Conservation (phyloP, 306 rosid genomes). For the Vachellia pachyceras region DNA sequence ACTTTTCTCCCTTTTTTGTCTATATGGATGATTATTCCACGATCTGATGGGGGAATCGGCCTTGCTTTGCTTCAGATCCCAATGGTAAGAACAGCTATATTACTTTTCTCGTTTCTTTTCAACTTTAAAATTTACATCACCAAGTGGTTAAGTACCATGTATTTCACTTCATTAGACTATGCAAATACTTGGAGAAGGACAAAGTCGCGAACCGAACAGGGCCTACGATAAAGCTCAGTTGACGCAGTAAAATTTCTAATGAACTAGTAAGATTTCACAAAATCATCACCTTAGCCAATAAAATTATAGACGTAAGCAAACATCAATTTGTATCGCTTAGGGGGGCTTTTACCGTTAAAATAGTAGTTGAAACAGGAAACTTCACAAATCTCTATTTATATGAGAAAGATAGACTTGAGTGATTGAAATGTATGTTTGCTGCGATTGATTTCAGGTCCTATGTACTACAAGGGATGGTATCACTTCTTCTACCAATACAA, state of each 20-base stretch:
- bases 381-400: not conserved
- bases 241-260: not conserved
- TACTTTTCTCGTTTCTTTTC: not conserved
- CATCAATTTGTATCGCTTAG: not conserved
- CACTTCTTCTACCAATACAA: constrained; percentile 94
- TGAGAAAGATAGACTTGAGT: not conserved
- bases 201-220: not conserved
- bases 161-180: not conserved
- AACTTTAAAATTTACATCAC: not conserved
- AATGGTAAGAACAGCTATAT: constrained; percentile 62
- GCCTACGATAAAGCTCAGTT: not conserved
- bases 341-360: not conserved
- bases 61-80: constrained; percentile 71
- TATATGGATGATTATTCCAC: constrained; percentile 30
- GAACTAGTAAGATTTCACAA: not conserved
- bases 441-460: constrained; percentile 63
- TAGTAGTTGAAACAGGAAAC: not conserved
- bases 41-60: constrained; percentile 37
- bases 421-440: not conserved
- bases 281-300: not conserved
- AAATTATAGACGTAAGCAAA: not conserved
- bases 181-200: not conserved
- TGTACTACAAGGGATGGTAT: constrained; percentile 90
- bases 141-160: not conserved
- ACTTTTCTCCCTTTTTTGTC: constrained; percentile 3